A percentile compares a stretch with the other conserved stretches of the same genome.
These are phyloP conservation scores for Tolypocladium nubicola DNA, from an alignment of 2,329 filamentous ascomycete species.

Conservation along the genomic window DNA sequence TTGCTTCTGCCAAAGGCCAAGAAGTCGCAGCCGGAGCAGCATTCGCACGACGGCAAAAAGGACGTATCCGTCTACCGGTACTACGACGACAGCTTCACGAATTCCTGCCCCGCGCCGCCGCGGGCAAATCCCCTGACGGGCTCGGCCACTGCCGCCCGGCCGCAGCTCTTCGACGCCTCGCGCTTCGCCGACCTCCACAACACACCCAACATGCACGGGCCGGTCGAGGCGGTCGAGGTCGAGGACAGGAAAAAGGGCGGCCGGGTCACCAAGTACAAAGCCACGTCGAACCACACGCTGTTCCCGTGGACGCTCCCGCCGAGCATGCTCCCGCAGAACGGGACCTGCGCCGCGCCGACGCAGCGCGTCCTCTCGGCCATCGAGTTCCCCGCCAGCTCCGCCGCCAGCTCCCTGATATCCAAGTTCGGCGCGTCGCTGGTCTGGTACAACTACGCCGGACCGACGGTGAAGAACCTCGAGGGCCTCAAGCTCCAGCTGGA, in stretches of 20 bases:
- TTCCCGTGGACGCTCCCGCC: slow-evolving; percentile 89
- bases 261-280: slow-evolving; percentile 29
- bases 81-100: slow-evolving; percentile 35
- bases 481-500: slow-evolving; percentile 56
- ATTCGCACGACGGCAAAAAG: slow-evolving; percentile 4
- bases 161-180: slow-evolving; percentile 81
- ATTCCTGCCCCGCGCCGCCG: slow-evolving; percentile 54
- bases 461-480: slow-evolving; percentile 40
- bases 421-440: slow-evolving; percentile 21
- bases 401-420: slow-evolving; percentile 19
- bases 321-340: slow-evolving; percentile 63
- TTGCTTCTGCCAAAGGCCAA: slow-evolving; percentile 59
- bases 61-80: slow-evolving; percentile 20
- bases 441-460: slow-evolving; percentile 25
- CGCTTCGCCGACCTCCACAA: slow-evolving; percentile 73
- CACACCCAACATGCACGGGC: slow-evolving; percentile 53
- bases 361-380: slow-evolving; percentile 59
- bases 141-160: slow-evolving; percentile 68
- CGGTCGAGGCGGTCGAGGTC: slow-evolving; percentile 23
- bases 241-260: slow-evolving; percentile 35
- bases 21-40: slow-evolving; percentile 4
- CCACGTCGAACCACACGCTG: slow-evolving; percentile 68
- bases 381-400: slow-evolving; percentile 45
- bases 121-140: slow-evolving; percentile 53
- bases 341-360: slow-evolving; percentile 63